These are phyloP conservation scores for Penicillium sp. DNA, from an alignment of 2,329 filamentous ascomycete species.

Conservation along the genomic window DNA sequence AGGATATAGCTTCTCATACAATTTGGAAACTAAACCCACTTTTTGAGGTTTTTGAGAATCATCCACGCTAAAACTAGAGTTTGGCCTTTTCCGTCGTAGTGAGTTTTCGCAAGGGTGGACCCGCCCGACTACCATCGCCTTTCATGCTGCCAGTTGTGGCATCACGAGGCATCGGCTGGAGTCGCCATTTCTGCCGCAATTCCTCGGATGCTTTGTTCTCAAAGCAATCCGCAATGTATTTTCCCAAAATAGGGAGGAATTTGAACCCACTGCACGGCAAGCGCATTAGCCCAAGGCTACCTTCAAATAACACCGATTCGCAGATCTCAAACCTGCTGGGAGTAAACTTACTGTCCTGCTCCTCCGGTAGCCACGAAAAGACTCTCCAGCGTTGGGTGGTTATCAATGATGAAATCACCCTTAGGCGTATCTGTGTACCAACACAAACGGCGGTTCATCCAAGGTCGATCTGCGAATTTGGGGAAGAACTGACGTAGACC, in stretches of 20 bases:
- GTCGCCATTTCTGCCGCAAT: constrained; percentile 63
- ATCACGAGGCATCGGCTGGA: constrained; percentile 9
- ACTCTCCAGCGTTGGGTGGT: constrained; percentile 61
- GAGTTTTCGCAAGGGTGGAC: constrained; percentile 29
- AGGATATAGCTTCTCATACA: neutral
- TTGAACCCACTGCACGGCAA: constrained; percentile 50
- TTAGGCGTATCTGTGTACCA: constrained; percentile 73
- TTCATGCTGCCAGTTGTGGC: constrained; percentile 16
- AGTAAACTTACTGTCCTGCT: constrained; percentile 28
- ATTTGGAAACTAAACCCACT: neutral
- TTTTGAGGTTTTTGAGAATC: neutral
- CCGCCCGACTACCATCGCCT: constrained; percentile 34
- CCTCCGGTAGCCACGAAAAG: constrained; percentile 39
- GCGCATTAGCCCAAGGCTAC: neutral
- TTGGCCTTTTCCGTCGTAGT: constrained; percentile 27
- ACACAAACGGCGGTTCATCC: constrained; percentile 64
- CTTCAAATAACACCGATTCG: neutral
- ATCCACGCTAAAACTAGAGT: constrained; percentile 11
- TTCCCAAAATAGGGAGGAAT: constrained; percentile 67
- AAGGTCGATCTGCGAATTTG: constrained; percentile 59
- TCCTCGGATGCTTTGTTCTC: constrained; percentile 47
- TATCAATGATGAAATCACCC: constrained; percentile 68
- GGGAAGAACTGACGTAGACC: constrained; percentile 64
- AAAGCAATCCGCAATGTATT: constrained; percentile 62
- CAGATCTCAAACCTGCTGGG: too few species aligned